Base-by-base conservation (phyloP, 2,329 filamentous ascomycete genomes). In the Domatiomyces catenatus region DNA sequence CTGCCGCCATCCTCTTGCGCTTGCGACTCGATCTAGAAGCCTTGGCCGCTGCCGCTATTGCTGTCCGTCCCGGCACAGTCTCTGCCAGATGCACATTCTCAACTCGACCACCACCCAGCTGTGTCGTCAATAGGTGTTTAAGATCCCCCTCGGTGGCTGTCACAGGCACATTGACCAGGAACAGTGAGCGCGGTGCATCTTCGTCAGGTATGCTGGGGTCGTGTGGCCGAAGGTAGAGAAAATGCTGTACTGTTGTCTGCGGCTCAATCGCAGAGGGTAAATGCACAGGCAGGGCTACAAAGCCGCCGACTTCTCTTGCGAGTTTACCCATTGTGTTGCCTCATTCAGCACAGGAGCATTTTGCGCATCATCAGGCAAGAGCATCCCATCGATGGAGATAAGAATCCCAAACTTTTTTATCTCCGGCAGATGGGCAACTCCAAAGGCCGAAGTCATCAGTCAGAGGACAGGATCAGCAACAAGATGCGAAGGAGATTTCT, bases 101-200 rank as follows among this genome's bases (percentile, higher is more conserved):
- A 46, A 96, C 84, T 46, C 84, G 76, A 2, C 84, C 85, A 0
- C 83, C 80, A 7, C 86, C 84, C 0, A 95, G 75, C 15, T 93
- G 76, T 0, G 75, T 72, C 0, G 78, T 70, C 59, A 96, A 93
- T 0, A 96, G 70, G 43, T 80, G 74, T 44, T 86, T 81, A 43
- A 96, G 74, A 60, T 89, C 85, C 1, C 73, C 66, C 51, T 86
- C 81, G 3, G 86, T 93, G 52, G 86, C 82, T 63, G 95, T 89
- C 55, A 83, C 74, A 5, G 92, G 92, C 0, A 93, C 70, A 61
- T 98, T 96, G 56, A 89, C 84, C n/a, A 94, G 64, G 67, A 94
- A 98, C 17, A 98, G 75, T 54, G 85, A 88, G 59, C 89, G 81
- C 15, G 79, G 71, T 59, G 90, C 84, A 65, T 84, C 76, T 50